phyloP scores from a whole-genome alignment of 2,329 filamentous ascomycete genomes.

The Madurella fahalii region DNA sequence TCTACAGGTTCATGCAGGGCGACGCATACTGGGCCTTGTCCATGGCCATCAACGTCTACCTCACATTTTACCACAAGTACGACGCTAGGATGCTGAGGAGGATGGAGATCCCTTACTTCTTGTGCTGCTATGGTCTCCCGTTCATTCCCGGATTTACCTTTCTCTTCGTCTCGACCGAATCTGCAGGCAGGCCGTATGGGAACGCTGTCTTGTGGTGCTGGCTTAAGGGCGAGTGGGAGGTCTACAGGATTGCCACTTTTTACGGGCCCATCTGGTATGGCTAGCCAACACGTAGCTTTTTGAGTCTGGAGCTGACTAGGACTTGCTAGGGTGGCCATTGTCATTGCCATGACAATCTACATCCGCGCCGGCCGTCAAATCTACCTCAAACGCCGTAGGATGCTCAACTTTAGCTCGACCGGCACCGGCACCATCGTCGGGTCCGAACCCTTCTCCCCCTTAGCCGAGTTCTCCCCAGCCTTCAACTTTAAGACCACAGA shows the following conservation, averaged over 20 bases:
- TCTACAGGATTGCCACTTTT: constrained; percentile 68
- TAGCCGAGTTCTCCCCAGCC: constrained; percentile 40
- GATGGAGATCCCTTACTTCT: constrained; percentile 67
- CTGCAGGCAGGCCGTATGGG: constrained; percentile 63
- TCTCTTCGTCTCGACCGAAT: constrained; percentile 54
- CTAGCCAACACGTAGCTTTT: background rate
- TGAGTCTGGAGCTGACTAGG: background rate
- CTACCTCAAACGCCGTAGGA: constrained; percentile 60
- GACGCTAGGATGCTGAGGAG: constrained; percentile 60
- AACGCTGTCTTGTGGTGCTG: constrained; percentile 79
- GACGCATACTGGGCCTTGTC: constrained; percentile 73
- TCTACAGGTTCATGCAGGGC: constrained; percentile 66
- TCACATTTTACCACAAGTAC: constrained; percentile 75
- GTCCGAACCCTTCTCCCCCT: constrained; percentile 35
- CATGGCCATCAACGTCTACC: constrained; percentile 80
- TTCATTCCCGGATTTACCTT: constrained; percentile 66
- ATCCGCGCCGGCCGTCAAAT: constrained; percentile 61
- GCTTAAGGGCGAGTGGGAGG: constrained; percentile 65
- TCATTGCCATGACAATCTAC: constrained; percentile 61
- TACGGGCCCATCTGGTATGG: constrained; percentile 67
- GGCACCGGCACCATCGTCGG: constrained; percentile 36
- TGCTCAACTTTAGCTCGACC: constrained; percentile 49
- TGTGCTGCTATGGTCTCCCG: constrained; percentile 69
- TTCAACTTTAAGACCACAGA: constrained; percentile 56
- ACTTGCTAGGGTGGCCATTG: constrained; percentile 52